Evolutionary conservation across 306 rosid species (phyloP).

Genomic region (Quercus glauca): DNA sequence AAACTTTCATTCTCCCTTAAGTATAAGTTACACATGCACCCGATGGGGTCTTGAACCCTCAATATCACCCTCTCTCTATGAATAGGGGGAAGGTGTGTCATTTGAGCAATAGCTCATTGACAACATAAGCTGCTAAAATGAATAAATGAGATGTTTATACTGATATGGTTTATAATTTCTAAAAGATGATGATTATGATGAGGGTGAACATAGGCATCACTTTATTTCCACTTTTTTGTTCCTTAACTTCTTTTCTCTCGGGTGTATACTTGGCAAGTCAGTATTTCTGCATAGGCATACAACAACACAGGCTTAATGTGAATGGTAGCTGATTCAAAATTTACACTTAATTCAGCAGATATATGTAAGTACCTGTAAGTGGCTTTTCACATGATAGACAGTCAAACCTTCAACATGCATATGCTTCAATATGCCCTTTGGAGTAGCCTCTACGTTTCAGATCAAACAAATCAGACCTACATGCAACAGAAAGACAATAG

Average conservation of each 20-base stretch:
- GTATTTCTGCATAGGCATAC: conserved; percentile 38
- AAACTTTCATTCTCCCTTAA: neutral
- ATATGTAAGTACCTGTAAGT: conserved; percentile 38
- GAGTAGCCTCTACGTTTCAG: conserved; percentile 43
- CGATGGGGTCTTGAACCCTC: neutral
- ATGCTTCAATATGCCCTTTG: conserved; percentile 32
- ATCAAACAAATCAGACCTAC: neutral
- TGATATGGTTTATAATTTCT: neutral
- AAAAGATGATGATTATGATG: neutral
- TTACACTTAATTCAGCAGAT: neutral
- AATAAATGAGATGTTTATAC: neutral
- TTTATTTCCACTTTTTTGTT: neutral
- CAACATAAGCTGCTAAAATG: neutral
- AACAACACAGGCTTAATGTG: neutral
- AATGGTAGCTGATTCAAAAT: neutral
- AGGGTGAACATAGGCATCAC: neutral
- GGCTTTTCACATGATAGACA: conserved; percentile 47
- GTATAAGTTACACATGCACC: neutral
- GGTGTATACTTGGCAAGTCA: conserved; percentile 41
- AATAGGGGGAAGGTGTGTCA: neutral
- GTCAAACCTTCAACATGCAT: conserved; percentile 38
- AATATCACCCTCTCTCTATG: neutral
- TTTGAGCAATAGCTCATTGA: neutral
- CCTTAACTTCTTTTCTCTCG: conserved; percentile 38
- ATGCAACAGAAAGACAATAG: neutral